A percentile compares a stretch with the other conserved stretches of the same genome.
phyloP scores from a whole-genome alignment of 805 yeast species.

The Debaryomyces hansenii region DNA sequence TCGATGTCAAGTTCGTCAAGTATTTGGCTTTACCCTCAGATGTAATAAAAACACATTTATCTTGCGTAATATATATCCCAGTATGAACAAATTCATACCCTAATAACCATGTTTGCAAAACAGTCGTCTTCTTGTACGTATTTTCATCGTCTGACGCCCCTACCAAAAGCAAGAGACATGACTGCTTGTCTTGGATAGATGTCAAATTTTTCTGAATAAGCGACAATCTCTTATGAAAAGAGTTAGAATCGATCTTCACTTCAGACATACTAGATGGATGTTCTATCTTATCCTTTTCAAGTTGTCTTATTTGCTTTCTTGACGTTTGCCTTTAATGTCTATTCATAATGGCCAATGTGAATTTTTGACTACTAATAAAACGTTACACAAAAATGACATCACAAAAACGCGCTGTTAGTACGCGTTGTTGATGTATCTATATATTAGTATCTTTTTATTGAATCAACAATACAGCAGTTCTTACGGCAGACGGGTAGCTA shows the following conservation, averaged over 20 bases:
- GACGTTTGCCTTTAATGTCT: not conserved
- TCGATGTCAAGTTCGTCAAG: conserved; percentile 55
- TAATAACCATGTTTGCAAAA: conserved; percentile 84
- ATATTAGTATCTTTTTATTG: not conserved
- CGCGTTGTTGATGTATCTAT: conserved; percentile 4
- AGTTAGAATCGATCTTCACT: conserved; percentile 51
- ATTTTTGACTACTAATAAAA: not conserved
- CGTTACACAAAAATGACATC: conserved; percentile 1
- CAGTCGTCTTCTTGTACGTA: conserved; percentile 85
- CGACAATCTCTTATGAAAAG: conserved; percentile 54
- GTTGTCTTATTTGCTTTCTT: not conserved
- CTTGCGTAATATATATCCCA: conserved; percentile 60
- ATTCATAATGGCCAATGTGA: not conserved
- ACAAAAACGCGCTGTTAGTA: conserved; percentile 1
- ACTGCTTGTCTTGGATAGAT: conserved; percentile 16
- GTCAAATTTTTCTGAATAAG: conserved; percentile 36
- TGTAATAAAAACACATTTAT: conserved; percentile 65
- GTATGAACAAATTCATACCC: conserved; percentile 98
- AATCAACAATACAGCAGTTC: not conserved
- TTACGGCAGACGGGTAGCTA: not conserved
- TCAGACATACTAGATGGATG: conserved; percentile 49
- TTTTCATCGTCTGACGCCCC: conserved; percentile 88
- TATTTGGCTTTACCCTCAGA: conserved; percentile 84
- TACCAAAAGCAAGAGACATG: conserved; percentile 56
- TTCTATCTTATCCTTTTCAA: not conserved